These are phyloP conservation scores for Tylopilus vinaceipallidus DNA, from an alignment of 768 basidiomycete species.

Conservation along the genomic window DNA sequence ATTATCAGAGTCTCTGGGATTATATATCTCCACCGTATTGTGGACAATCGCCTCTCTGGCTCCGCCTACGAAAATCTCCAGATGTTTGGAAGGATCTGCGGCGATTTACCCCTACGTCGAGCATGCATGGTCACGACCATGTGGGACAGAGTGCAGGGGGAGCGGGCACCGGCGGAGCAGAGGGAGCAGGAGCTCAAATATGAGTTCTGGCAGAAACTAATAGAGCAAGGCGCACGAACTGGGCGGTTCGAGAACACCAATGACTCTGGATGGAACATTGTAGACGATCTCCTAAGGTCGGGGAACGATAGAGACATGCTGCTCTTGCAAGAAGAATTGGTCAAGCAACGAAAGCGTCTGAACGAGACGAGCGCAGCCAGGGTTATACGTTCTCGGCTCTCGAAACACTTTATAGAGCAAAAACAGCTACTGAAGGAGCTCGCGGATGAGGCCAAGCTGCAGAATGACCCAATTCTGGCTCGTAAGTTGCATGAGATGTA, in stretches of 20 bases:
- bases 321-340: constrained; percentile 21
- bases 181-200: too few relatives aligned
- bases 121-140: constrained; percentile 37
- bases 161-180: too few relatives aligned
- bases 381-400: constrained; percentile 14
- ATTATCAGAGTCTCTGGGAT: constrained; percentile 7
- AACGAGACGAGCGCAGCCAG: constrained; percentile 22
- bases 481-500: constrained; percentile 1
- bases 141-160: constrained; percentile 31
- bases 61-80: constrained; percentile 32
- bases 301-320: not conserved
- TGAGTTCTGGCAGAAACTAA: too few relatives aligned
- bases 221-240: not conserved
- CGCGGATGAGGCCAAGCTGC: constrained; percentile 14
- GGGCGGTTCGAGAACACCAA: too few relatives aligned
- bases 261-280: not conserved
- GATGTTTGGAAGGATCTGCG: constrained; percentile 36
- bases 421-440: constrained; percentile 11
- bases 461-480: constrained; percentile 9
- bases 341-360: constrained; percentile 7
- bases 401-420: constrained; percentile 16
- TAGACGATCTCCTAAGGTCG: not conserved
- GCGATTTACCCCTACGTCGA: constrained; percentile 26
- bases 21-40: too few relatives aligned
- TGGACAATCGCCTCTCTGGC: constrained; percentile 30